Evolutionary conservation across 257 asterid species (phyloP).

Genomic region (Solanum bulbocastanum): DNA sequence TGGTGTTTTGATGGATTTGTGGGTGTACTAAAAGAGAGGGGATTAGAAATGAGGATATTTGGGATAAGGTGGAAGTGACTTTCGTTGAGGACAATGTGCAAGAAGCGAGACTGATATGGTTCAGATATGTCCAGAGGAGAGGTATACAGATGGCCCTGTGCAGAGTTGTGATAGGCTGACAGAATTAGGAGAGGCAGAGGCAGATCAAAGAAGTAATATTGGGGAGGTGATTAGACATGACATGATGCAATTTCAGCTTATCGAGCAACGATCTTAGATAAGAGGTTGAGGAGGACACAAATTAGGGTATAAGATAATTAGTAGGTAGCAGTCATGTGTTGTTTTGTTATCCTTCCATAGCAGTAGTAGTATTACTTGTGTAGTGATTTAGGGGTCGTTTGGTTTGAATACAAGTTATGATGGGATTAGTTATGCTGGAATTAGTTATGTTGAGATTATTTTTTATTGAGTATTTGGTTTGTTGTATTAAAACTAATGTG

Average conservation of each 20-base stretch:
- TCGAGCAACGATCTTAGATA: neutral
- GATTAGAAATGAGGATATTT: neutral
- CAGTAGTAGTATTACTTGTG: neutral
- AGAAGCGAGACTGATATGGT: neutral
- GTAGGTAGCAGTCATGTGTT: neutral
- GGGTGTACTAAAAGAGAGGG: neutral
- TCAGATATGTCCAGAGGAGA: neutral
- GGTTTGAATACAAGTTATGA: no score
- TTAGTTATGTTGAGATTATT: no score
- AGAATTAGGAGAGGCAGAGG: neutral
- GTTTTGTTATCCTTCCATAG: neutral
- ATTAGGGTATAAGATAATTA: neutral
- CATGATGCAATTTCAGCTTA: neutral
- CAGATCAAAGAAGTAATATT: neutral
- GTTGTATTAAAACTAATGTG: no score
- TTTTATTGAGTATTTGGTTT: no score
- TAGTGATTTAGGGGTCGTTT: no score
- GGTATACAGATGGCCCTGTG: neutral
- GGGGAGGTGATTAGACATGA: neutral
- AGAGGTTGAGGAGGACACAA: neutral
- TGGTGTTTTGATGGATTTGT: neutral
- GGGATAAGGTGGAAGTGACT: neutral
- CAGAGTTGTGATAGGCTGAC: neutral
- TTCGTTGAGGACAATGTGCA: neutral
- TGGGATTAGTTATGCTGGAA: no score